Evolutionary conservation across 306 rosid genomes (phyloP).

Genomic region (Acmispon strigosus): DNA sequence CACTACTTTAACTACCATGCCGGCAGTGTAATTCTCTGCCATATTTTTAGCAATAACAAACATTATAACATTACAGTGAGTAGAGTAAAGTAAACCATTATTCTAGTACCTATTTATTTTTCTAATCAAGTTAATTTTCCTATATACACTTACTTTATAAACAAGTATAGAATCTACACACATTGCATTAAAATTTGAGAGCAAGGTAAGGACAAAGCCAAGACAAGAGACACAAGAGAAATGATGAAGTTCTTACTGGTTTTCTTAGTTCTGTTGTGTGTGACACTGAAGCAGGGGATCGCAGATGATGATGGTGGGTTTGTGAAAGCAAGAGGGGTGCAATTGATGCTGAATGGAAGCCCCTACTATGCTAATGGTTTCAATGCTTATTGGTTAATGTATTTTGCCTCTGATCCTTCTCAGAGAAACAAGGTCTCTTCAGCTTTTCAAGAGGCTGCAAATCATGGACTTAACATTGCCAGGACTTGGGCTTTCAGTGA

Average conservation of each 20-base stretch:
- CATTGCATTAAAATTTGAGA: not conserved
- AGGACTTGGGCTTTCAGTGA: slow-evolving; percentile 98
- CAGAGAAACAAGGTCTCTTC: slow-evolving; percentile 68
- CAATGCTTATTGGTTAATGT: slow-evolving; percentile 95
- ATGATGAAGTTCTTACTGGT: slow-evolving; percentile 32
- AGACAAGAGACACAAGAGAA: not conserved
- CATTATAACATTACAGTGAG: too few relatives aligned
- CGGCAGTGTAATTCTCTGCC: too few relatives aligned
- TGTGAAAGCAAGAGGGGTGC: slow-evolving; percentile 66
- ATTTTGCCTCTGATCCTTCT: slow-evolving; percentile 66
- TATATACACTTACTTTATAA: not conserved
- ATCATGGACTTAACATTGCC: slow-evolving; percentile 55
- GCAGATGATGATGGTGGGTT: slow-evolving; percentile 57
- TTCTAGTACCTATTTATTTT: not conserved
- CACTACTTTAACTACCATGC: not conserved
- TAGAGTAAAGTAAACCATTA: too few relatives aligned
- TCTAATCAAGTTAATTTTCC: not conserved
- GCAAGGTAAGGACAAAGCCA: not conserved
- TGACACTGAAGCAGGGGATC: slow-evolving; percentile 15
- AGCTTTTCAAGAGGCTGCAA: slow-evolving; percentile 55
- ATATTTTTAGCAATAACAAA: too few relatives aligned
- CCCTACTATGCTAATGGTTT: slow-evolving; percentile 84
- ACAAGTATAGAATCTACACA: not conserved
- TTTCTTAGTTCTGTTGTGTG: slow-evolving; percentile 22
- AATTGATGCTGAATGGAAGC: slow-evolving; percentile 53